Evolutionary conservation across 495 filamentous ascomycete species (phyloP).

Genomic region (Collariella sp.): DNA sequence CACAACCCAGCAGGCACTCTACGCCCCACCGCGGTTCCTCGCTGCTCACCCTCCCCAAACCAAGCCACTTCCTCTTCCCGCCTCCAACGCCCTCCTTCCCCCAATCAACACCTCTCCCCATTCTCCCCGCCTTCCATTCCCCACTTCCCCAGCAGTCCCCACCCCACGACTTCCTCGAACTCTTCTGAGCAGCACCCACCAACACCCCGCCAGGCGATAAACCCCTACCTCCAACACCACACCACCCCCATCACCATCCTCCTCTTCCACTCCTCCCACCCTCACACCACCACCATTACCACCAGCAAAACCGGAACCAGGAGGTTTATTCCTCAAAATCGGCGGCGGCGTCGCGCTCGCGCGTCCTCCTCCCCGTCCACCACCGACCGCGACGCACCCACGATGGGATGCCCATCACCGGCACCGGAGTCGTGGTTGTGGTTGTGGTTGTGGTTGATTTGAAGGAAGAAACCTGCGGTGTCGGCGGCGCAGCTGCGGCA

Average conservation of each 20-base stretch:
- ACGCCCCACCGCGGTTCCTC: slow-evolving; percentile 26
- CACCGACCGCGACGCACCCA: slow-evolving; percentile 21
- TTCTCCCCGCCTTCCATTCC: neutral
- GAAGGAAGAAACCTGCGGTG: no score
- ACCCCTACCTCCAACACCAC: slow-evolving; percentile 7
- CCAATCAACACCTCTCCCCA: slow-evolving; percentile 1
- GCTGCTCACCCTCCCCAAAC: slow-evolving; percentile 29
- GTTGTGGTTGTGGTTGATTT: no score
- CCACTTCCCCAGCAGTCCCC: neutral
- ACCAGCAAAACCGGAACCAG: slow-evolving; percentile 6
- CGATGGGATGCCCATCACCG: slow-evolving; percentile 22
- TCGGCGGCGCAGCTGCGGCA: no score
- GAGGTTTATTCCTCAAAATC: slow-evolving; percentile 33
- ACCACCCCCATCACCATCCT: slow-evolving; percentile 18
- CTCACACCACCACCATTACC: no score
- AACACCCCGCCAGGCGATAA: slow-evolving; percentile 9
- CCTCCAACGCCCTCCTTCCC: neutral
- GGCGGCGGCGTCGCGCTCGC: slow-evolving; percentile 40
- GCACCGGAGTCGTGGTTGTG: no score
- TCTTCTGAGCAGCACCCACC: neutral
- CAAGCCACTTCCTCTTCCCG: slow-evolving; percentile 34
- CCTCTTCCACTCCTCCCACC: slow-evolving; percentile 2
- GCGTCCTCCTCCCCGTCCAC: slow-evolving; percentile 26
- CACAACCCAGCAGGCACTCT: slow-evolving; percentile 7
- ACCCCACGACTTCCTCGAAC: neutral